Evolutionary conservation across 208 protist species (phyloP).

Genomic region (Naegleria lovaniensis): DNA sequence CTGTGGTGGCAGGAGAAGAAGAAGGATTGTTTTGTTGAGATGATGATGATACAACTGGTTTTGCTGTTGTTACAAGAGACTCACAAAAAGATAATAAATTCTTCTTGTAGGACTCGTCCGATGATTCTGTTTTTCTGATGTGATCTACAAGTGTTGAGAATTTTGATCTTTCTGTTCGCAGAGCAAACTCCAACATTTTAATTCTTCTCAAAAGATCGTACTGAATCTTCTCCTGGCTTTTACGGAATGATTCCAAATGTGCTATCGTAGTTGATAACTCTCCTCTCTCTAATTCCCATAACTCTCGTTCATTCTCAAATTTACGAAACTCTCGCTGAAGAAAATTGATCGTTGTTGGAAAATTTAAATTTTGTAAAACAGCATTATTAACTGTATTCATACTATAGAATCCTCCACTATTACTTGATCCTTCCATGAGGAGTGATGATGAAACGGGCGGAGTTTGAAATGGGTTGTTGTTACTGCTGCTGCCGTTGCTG

Average conservation of each 20-base stretch:
- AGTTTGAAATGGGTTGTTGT: no score
- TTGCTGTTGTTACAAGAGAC: neutral
- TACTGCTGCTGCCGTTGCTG: no score
- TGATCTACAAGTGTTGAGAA: neutral
- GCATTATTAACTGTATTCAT: neutral
- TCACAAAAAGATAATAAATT: neutral
- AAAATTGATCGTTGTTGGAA: neutral
- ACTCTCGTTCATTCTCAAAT: neutral
- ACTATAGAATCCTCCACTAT: neutral
- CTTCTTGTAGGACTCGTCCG: neutral
- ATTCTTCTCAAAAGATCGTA: constrained; percentile 38
- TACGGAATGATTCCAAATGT: constrained; percentile 24
- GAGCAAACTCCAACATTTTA: constrained; percentile 45
- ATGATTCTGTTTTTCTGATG: constrained; percentile 8
- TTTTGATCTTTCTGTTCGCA: constrained; percentile 31
- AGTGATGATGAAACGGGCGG: no score
- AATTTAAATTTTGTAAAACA: neutral
- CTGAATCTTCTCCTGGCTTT: constrained; percentile 35
- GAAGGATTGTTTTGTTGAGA: neutral
- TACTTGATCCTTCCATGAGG: neutral
- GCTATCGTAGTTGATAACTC: constrained; percentile 2
- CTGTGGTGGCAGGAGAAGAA: neutral
- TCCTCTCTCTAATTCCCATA: constrained; percentile 17
- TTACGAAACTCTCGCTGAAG: constrained; percentile 2
- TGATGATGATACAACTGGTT: neutral